These are phyloP conservation scores for Trichoderma virens DNA, from an alignment of 495 filamentous ascomycete species.

Conservation along the genomic window DNA sequence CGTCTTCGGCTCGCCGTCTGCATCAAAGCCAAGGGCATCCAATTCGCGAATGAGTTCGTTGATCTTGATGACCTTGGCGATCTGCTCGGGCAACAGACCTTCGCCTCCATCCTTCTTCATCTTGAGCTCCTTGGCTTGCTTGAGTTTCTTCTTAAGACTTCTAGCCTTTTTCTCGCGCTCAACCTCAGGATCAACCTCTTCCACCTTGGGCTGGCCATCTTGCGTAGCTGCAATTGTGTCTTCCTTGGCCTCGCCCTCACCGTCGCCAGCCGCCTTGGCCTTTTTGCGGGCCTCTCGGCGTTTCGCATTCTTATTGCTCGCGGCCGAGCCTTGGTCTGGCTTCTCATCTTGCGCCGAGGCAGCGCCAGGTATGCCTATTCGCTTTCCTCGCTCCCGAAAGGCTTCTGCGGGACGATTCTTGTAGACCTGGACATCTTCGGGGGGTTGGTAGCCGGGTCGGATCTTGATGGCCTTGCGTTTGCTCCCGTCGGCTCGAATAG, in stretches of 20 bases:
- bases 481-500: constrained; percentile 76
- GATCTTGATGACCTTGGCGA: constrained; percentile 96
- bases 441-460: constrained; percentile 84
- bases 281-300: constrained; percentile 82
- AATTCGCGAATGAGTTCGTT: constrained; percentile 87
- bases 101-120: constrained; percentile 86
- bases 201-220: constrained; percentile 17
- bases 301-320: constrained; percentile 89
- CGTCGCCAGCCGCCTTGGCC: constrained; percentile 54
- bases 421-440: constrained; percentile 95
- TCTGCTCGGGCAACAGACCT: constrained; percentile 80
- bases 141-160: constrained; percentile 91
- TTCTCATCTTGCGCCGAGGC: constrained; percentile 53
- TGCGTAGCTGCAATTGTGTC: constrained; percentile 22
- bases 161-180: constrained; percentile 90
- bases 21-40: constrained; percentile 77
- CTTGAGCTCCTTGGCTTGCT: constrained; percentile 83
- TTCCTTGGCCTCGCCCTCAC: constrained; percentile 29
- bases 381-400: constrained; percentile 73
- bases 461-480: constrained; percentile 87
- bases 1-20: constrained; percentile 41
- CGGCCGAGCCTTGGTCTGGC: constrained; percentile 33
- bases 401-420: constrained; percentile 83
- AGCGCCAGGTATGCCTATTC: constrained; percentile 68
- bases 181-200: constrained; percentile 53